These are phyloP conservation scores for Cryptococcus sp. DNA, from an alignment of 1,284 basidiomycete genomes.

Conservation along the genomic window DNA sequence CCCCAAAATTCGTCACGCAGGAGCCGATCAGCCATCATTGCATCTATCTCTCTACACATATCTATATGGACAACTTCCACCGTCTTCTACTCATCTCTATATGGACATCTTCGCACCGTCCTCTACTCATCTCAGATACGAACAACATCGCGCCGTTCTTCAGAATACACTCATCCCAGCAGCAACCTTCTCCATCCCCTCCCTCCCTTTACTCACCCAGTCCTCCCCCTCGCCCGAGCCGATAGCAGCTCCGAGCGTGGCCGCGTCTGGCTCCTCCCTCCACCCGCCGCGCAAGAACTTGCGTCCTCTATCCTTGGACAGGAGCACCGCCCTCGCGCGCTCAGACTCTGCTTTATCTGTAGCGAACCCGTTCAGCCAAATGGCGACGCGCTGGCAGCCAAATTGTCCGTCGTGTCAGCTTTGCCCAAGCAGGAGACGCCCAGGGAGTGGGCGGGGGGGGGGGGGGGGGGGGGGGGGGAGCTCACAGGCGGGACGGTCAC, in stretches of 20 bases:
- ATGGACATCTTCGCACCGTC: neutral
- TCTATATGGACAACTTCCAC: neutral
- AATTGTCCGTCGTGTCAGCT: neutral
- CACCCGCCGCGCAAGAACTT: constrained; percentile 39
- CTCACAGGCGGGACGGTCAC: constrained; percentile 66
- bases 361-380: constrained; percentile 28
- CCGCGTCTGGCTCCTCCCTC: constrained; percentile 37
- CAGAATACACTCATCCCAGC: constrained; percentile 24
- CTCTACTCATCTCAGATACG: no score
- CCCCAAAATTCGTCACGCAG: no score
- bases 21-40: no score
- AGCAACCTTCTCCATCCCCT: constrained; percentile 27
- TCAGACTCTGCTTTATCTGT: constrained; percentile 19
- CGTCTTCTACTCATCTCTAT: neutral
- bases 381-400: constrained; percentile 26
- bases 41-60: neutral
- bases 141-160: no score
- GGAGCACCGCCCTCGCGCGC: constrained; percentile 25
- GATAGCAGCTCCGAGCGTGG: constrained; percentile 29
- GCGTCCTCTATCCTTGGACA: constrained; percentile 34
- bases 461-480: neutral
- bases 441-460: neutral
- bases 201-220: constrained; percentile 28
- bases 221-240: constrained; percentile 20
- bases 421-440: no score